phyloP scores from a whole-genome alignment of 768 basidiomycete genomes.

The Termitomyces sp. region DNA sequence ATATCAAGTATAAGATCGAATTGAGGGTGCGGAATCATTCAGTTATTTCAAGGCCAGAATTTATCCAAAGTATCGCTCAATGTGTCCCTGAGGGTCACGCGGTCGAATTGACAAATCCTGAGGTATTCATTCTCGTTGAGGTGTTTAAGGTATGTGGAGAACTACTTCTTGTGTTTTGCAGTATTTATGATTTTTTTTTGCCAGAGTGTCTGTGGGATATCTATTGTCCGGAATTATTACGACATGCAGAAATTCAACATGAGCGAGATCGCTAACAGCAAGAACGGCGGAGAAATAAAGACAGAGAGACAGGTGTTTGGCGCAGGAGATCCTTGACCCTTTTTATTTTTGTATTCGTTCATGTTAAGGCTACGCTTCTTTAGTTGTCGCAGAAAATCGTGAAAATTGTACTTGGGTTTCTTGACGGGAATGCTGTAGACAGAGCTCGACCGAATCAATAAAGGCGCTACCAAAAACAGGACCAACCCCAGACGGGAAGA shows the following conservation, averaged over 20 bases:
- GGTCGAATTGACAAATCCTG: conserved; percentile 65
- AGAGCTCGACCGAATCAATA: not conserved
- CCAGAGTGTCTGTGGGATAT: conserved; percentile 75
- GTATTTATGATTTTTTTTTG: not conserved
- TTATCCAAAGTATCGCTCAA: conserved; percentile 66
- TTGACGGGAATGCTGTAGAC: not conserved
- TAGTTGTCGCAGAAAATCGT: not conserved
- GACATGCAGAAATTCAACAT: conserved; percentile 73
- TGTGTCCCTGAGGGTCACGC: conserved; percentile 64
- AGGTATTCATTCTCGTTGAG: conserved; percentile 74
- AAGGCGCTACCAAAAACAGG: not conserved
- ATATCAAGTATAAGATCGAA: conserved; percentile 74
- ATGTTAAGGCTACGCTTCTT: not conserved
- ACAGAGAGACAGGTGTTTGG: conserved; percentile 14
- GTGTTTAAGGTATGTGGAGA: conserved; percentile 65
- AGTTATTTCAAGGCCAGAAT: conserved; percentile 49
- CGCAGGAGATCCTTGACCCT: not conserved
- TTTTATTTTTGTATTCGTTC: not conserved
- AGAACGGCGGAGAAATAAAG: conserved; percentile 28
- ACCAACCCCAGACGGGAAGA: not conserved
- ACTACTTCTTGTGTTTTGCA: not conserved
- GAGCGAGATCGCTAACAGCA: conserved; percentile 59
- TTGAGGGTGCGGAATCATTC: conserved; percentile 71
- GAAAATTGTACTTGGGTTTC: not conserved
- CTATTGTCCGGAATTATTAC: conserved; percentile 71